phyloP scores from a whole-genome alignment of 257 asterid genomes.

The Leonotis leonurus region DNA sequence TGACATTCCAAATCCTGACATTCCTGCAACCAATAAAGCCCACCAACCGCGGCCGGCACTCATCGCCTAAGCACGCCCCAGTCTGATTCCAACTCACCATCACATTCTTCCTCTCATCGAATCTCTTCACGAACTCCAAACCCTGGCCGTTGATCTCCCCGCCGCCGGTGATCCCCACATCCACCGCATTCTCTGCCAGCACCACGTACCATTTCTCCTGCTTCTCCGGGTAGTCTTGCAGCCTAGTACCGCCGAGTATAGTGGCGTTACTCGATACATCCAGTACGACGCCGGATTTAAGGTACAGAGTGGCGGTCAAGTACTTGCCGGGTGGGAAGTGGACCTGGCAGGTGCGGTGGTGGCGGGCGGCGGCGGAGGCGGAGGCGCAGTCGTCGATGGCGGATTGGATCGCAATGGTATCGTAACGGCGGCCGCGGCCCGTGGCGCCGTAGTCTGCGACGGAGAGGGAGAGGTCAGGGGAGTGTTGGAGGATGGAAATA shows the following conservation, averaged over 20 bases:
- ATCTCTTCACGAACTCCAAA: slow-evolving; percentile 54
- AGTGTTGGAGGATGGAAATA: slow-evolving; percentile 35
- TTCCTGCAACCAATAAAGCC: slow-evolving; percentile 67
- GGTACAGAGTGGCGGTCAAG: slow-evolving; percentile 60
- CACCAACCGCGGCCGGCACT: slow-evolving; percentile 84
- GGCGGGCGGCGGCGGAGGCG: slow-evolving; percentile 21
- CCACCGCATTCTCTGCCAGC: slow-evolving; percentile 60
- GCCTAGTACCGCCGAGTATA: slow-evolving; percentile 58
- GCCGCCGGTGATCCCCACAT: slow-evolving; percentile 87
- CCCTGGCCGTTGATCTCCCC: slow-evolving; percentile 98
- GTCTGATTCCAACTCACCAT: slow-evolving; percentile 95
- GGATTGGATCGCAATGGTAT: slow-evolving; percentile 66
- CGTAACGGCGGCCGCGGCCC: slow-evolving; percentile 59
- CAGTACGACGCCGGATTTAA: slow-evolving; percentile 64
- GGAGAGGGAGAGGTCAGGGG: slow-evolving; percentile 40
- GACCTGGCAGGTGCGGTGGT: slow-evolving; percentile 49
- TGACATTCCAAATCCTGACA: slow-evolving; percentile 46
- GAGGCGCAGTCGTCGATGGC: slow-evolving; percentile 65
- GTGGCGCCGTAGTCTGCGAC: slow-evolving; percentile 67
- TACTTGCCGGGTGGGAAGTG: slow-evolving; percentile 71
- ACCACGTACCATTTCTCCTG: slow-evolving; percentile 77
- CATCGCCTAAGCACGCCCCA: slow-evolving; percentile 77
- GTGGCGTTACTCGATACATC: slow-evolving; percentile 45
- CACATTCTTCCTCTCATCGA: slow-evolving; percentile 80
- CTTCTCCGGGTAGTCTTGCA: slow-evolving; percentile 59